Conservation (phyloP, 2,329 filamentous ascomycete species). For the Aureobasidium sp. region DNA sequence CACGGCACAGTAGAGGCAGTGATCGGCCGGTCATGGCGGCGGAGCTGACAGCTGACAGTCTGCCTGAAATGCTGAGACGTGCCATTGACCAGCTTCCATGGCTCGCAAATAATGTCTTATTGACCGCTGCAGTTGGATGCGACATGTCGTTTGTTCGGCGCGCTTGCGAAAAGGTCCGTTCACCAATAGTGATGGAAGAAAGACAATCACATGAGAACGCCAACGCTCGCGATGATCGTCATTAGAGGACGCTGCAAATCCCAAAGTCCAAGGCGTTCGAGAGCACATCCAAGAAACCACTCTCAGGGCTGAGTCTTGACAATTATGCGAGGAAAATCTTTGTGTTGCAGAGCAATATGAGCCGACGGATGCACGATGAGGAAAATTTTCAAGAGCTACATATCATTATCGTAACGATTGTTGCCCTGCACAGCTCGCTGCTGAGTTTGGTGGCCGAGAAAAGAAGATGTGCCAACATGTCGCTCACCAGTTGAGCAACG, state of each 20-base stretch:
- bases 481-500: too few species aligned
- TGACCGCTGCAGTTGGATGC: constrained; percentile 1
- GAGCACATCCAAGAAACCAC: not conserved
- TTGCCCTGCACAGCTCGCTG: not conserved
- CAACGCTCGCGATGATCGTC: constrained; percentile 1
- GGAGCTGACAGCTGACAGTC: not conserved
- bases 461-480: too few species aligned
- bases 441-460: too few species aligned
- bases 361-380: not conserved
- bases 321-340: not conserved
- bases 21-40: not conserved
- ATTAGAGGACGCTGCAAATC: not conserved
- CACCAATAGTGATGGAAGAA: not conserved
- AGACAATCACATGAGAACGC: constrained; percentile 7
- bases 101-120: not conserved
- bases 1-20: not conserved
- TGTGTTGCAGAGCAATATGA: not conserved
- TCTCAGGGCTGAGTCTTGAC: not conserved
- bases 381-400: too few species aligned
- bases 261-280: not conserved
- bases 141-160: constrained; percentile 5
- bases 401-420: not conserved
- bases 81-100: constrained; percentile 5
- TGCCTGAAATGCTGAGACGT: not conserved
- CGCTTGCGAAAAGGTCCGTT: constrained; percentile 4